phyloP scores from a whole-genome alignment of 2,329 filamentous ascomycete genomes.

The Nemania diffusa region DNA sequence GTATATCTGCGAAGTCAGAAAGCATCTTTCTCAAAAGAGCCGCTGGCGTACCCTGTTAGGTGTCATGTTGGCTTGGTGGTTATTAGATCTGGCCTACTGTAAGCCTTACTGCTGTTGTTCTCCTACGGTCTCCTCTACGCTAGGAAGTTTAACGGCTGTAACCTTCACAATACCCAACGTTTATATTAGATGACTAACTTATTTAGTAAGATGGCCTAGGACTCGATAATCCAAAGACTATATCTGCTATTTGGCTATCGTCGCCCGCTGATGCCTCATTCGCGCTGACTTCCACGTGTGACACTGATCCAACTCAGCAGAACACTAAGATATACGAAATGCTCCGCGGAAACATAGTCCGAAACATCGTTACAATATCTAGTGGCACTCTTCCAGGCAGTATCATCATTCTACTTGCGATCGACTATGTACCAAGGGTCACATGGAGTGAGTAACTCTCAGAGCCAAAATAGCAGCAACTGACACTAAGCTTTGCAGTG shows the following conservation, averaged over 20 bases:
- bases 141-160: background rate
- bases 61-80: conserved; percentile 56
- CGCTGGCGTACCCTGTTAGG: conserved; percentile 45
- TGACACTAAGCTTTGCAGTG: background rate
- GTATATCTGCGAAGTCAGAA: conserved; percentile 31
- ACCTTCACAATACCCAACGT: background rate
- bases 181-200: background rate
- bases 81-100: conserved; percentile 57
- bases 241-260: conserved; percentile 41
- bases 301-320: conserved; percentile 31
- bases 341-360: conserved; percentile 38
- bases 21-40: conserved; percentile 42
- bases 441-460: conserved; percentile 35
- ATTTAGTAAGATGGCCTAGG: conserved; percentile 52
- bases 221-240: conserved; percentile 49
- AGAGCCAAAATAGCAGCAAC: background rate
- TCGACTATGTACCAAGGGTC: conserved; percentile 43
- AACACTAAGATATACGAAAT: conserved; percentile 37
- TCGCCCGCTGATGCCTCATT: background rate
- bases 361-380: conserved; percentile 41
- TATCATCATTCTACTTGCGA: conserved; percentile 38
- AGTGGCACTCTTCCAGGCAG: conserved; percentile 40
- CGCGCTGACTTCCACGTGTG: background rate
- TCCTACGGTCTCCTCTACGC: background rate
- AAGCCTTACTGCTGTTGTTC: background rate